phyloP scores from a whole-genome alignment of 2,329 filamentous ascomycete genomes.

The Samsoniella hepiali region DNA sequence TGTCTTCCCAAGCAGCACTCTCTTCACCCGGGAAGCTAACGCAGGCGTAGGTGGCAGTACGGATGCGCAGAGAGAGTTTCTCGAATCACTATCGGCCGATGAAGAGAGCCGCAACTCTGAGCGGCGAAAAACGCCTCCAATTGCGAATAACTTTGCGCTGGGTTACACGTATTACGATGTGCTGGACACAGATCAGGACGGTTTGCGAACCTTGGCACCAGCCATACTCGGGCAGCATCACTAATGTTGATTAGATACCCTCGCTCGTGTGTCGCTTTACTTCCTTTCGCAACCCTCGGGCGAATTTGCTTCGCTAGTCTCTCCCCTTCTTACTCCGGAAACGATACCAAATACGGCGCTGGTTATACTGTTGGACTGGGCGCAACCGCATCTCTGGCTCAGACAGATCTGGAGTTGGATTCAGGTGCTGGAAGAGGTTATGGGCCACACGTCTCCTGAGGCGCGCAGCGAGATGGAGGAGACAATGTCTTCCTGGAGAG shows the following conservation, averaged over 20 bases:
- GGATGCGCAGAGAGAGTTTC: constrained; percentile 79
- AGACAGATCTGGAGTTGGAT: constrained; percentile 88
- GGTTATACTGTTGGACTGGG: constrained; percentile 93
- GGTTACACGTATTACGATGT: constrained; percentile 97
- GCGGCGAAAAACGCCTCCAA: constrained; percentile 65
- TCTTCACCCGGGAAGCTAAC: not conserved
- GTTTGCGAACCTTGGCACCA: constrained; percentile 42
- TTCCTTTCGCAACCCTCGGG: constrained; percentile 81
- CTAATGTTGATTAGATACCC: constrained; percentile 61
- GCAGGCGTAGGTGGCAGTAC: constrained; percentile 68
- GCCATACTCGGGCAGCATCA: not conserved
- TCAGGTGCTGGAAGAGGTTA: constrained; percentile 72
- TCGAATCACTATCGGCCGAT: constrained; percentile 60
- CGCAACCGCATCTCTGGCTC: constrained; percentile 88
- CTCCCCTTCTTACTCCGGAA: constrained; percentile 78
- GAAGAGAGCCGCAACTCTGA: constrained; percentile 53
- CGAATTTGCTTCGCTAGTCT: constrained; percentile 77
- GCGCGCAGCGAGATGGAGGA: constrained; percentile 84
- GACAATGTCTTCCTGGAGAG: constrained; percentile 74
- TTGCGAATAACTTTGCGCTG: constrained; percentile 88
- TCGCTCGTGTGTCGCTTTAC: constrained; percentile 86
- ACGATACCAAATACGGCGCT: constrained; percentile 83
- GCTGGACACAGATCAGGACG: constrained; percentile 88
- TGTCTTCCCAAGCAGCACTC: not conserved
- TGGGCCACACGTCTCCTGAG: constrained; percentile 69